These are phyloP conservation scores for Phaeophleospora eucalypticola DNA, from an alignment of 2,329 filamentous ascomycete genomes.

Conservation along the genomic window DNA sequence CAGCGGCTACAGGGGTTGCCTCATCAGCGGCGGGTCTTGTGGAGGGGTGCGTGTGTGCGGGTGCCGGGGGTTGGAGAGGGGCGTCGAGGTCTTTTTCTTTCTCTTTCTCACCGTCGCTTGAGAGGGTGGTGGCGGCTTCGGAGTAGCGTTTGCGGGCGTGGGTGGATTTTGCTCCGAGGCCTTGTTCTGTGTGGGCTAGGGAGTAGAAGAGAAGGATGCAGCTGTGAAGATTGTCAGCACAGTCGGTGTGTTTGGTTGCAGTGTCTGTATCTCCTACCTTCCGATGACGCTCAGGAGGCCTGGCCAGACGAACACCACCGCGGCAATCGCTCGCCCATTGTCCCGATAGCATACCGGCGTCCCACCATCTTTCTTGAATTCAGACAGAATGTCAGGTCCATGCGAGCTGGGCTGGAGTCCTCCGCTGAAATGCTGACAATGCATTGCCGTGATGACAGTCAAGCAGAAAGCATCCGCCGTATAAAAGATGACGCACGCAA, in stretches of 20 bases:
- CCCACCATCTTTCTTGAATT: conserved; percentile 35
- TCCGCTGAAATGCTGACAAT: conserved; percentile 41
- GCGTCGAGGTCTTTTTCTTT: not conserved
- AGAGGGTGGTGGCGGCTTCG: not conserved
- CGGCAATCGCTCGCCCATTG: conserved; percentile 49
- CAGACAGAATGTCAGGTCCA: conserved; percentile 16
- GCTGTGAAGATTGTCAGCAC: conserved; percentile 22
- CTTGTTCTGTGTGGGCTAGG: conserved; percentile 37
- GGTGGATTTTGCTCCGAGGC: conserved; percentile 36
- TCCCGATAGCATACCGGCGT: conserved; percentile 44
- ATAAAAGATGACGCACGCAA: conserved; percentile 47
- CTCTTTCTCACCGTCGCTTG: not conserved
- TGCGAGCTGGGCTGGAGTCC: not conserved
- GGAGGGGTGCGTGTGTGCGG: conserved; percentile 1
- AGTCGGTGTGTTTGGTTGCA: not conserved
- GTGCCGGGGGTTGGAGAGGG: not conserved
- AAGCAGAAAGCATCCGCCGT: conserved; percentile 48
- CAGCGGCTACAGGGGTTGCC: not conserved
- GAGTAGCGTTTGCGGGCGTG: conserved; percentile 27
- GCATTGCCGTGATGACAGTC: conserved; percentile 49
- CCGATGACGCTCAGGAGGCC: conserved; percentile 48
- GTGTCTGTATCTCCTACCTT: conserved; percentile 35
- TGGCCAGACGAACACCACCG: conserved; percentile 52
- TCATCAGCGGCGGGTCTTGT: not conserved
- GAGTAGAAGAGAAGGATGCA: conserved; percentile 38